Base-by-base conservation (phyloP, 441 rosid species). In the Mallotus repandus region DNA sequence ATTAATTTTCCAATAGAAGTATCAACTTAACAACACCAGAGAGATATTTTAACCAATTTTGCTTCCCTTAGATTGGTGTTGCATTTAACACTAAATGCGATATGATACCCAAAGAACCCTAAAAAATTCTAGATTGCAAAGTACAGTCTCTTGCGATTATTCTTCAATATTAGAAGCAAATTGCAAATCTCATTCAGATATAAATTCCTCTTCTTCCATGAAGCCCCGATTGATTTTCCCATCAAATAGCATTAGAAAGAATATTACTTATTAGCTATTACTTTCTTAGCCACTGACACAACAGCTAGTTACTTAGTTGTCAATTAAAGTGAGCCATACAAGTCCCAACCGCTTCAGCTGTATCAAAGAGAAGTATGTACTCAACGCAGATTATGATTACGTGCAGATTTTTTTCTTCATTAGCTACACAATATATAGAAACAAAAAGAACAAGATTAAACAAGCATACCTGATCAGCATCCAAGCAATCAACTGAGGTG, bases 401-500 rank as follows among this genome's bases (percentile, higher is more conserved):
- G 46, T 43, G 10, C 6, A 43, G 46, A 43, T n/a, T 1, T 43
- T 9, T 1, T 9, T 43, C 2, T 9, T 43, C 46, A 9, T 43
- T 43, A 43, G 7, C 46, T 43, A 4, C 46, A 43, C 9, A 9
- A 43, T 5, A 5, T 43, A 43, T 43, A 43, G 1, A 43, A 43
- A 1, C 9, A 43, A 43, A 43, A 43, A 43, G 5, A 4, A 43
- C 46, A 43, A 9, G 2, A 43, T 6, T 43, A 32, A 62, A 29
- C 15, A 49, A 54, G 67, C 53, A 14, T 18, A 92, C 99, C 96
- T 95, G 97, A 84, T 89, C 96, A 67, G 98, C 85, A 74, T 95
- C 97, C 84, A 95, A 84, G 84, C 99, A 90, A 63, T 86, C 98
- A 56, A 89, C 92, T 0, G 98, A 88, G 62, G 86, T 81, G 49